Conservation (phyloP, 192 early-diverging fungal species). For the Backusella morwellensis region DNA sequence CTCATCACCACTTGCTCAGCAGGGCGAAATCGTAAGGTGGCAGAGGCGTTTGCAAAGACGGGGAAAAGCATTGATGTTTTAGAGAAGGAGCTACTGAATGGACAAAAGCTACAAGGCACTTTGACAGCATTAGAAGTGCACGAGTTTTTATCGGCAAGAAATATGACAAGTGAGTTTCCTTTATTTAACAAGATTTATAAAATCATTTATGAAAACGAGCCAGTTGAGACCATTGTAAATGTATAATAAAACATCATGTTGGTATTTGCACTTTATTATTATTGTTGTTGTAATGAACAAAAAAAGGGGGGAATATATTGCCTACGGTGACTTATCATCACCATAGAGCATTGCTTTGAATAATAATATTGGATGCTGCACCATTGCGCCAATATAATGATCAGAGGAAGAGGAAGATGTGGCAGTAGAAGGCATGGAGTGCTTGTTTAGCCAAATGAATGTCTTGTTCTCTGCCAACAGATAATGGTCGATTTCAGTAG, state of each 20-base stretch:
- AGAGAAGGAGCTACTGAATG: conserved; percentile 91
- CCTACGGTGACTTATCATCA: background rate
- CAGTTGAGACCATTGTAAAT: conserved; percentile 26
- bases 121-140: conserved; percentile 86
- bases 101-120: conserved; percentile 97
- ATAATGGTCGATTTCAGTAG: background rate
- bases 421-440: too few relatives aligned
- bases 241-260: background rate
- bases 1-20: conserved; percentile 94
- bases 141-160: conserved; percentile 65
- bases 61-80: conserved; percentile 89
- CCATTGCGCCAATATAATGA: background rate
- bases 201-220: conserved; percentile 74
- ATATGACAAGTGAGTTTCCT: conserved; percentile 50
- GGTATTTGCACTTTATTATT: too few relatives aligned
- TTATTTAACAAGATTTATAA: conserved; percentile 87
- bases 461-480: background rate
- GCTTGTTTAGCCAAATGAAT: background rate
- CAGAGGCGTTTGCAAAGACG: conserved; percentile 84
- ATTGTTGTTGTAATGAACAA: too few relatives aligned
- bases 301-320: background rate
- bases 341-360: background rate
- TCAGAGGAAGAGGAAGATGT: background rate
- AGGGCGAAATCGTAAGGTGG: conserved; percentile 88
- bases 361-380: background rate